Evolutionary conservation across 306 rosid species (phyloP).

Genomic region (Corylus avellana): DNA sequence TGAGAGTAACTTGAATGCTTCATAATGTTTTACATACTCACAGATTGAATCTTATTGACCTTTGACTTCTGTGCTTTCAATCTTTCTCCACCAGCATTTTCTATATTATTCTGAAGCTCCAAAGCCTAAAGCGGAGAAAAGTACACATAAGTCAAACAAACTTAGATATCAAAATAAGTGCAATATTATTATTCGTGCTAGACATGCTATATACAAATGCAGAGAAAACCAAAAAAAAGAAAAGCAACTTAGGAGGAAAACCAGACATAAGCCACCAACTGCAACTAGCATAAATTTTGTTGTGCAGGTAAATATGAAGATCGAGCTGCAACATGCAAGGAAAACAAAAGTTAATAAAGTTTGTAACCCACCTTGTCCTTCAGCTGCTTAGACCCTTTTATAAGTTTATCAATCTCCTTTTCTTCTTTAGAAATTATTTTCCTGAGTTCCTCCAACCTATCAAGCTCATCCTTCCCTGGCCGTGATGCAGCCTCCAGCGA

Average conservation of each 20-base stretch:
- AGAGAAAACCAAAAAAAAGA: background rate
- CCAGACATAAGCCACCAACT: background rate
- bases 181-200: background rate
- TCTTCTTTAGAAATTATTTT: conserved; percentile 66
- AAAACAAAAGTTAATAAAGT: conserved; percentile 14
- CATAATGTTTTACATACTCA: conserved; percentile 43
- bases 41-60: conserved; percentile 85
- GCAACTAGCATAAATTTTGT: background rate
- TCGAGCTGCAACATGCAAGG: conserved; percentile 22
- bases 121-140: conserved; percentile 50
- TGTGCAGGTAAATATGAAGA: background rate
- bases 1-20: conserved; percentile 21
- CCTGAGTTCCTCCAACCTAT: conserved; percentile 62
- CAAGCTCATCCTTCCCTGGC: conserved; percentile 75
- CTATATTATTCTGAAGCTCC: conserved; percentile 78
- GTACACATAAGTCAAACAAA: conserved; percentile 4
- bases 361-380: conserved; percentile 68
- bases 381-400: conserved; percentile 72
- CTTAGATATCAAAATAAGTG: conserved; percentile 18
- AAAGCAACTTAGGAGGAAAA: background rate
- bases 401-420: conserved; percentile 61
- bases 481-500: conserved; percentile 79
- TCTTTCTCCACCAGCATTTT: conserved; percentile 90
- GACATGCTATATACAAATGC: background rate
- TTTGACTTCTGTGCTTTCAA: conserved; percentile 75